phyloP scores from a whole-genome alignment of 2,329 filamentous ascomycete species.

The Sarocladium kiliense region DNA sequence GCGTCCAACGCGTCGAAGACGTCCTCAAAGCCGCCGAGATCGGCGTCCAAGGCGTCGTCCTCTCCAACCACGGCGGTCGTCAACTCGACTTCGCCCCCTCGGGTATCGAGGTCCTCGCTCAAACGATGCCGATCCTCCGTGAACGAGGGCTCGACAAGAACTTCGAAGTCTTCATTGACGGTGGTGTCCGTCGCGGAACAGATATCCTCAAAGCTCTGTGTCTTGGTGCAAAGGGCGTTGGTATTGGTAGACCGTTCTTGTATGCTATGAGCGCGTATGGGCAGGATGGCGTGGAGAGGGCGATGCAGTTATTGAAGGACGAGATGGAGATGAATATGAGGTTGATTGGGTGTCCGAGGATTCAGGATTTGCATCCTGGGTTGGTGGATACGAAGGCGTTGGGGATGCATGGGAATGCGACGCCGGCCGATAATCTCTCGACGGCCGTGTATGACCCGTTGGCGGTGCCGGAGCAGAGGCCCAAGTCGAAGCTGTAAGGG shows the following conservation, averaged over 20 bases:
- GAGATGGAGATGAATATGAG: conserved; percentile 99
- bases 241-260: conserved; percentile 90
- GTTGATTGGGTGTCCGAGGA: conserved; percentile 70
- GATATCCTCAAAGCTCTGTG: conserved; percentile 96
- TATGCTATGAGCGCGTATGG: conserved; percentile 96
- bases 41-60: conserved; percentile 82
- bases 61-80: conserved; percentile 93
- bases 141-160: conserved; percentile 66
- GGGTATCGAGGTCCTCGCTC: conserved; percentile 82
- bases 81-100: conserved; percentile 91
- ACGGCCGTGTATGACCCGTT: conserved; percentile 49
- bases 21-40: conserved; percentile 79
- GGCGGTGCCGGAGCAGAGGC: conserved; percentile 44
- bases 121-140: conserved; percentile 84
- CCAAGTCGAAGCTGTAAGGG: conserved; percentile 46
- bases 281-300: conserved; percentile 77
- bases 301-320: conserved; percentile 88
- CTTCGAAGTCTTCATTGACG: conserved; percentile 87
- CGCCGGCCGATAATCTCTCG: conserved; percentile 44
- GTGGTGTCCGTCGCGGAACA: conserved; percentile 81
- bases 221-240: conserved; percentile 84
- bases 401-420: conserved; percentile 42
- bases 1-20: conserved; percentile 93
- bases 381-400: conserved; percentile 75
- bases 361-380: conserved; percentile 75